phyloP scores from a whole-genome alignment of 768 basidiomycete species.

The Suillus bovinus region DNA sequence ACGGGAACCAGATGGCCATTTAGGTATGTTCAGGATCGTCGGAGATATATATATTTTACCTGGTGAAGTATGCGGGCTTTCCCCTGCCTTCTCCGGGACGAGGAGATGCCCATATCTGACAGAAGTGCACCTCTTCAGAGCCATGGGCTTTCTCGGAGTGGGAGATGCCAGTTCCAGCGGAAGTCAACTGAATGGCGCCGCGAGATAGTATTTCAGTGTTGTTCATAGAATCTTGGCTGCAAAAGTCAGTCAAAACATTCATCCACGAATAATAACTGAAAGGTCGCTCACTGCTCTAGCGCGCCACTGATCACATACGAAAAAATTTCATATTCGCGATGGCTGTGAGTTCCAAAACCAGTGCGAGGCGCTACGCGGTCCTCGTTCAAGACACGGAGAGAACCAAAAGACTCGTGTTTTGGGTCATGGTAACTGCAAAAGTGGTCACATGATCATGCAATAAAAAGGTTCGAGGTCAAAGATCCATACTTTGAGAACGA shows the following conservation, averaged over 20 bases:
- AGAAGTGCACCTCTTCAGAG: conserved; percentile 50
- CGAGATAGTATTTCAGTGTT: conserved; percentile 88
- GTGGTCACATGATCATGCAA: conserved; percentile 12
- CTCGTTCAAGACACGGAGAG: conserved; percentile 90
- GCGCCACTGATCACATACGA: conserved; percentile 80
- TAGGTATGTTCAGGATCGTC: background rate
- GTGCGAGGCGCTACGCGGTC: conserved; percentile 74
- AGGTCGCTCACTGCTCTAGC: conserved; percentile 69
- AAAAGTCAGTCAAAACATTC: background rate
- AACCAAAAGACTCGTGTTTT: conserved; percentile 61
- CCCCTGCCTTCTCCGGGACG: conserved; percentile 25
- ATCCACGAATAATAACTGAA: background rate
- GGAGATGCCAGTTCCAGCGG: conserved; percentile 87
- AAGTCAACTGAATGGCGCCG: conserved; percentile 90
- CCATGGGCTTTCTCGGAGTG: conserved; percentile 73
- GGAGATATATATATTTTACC: conserved; percentile 35
- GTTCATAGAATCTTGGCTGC: conserved; percentile 87
- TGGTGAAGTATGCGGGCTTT: conserved; percentile 81
- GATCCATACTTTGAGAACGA: conserved; percentile 62
- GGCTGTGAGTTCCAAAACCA: conserved; percentile 86
- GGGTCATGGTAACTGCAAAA: conserved; percentile 59
- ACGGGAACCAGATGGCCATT: background rate
- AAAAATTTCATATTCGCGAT: conserved; percentile 90
- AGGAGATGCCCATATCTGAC: conserved; percentile 72
- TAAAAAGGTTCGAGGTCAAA: conserved; percentile 18